Conservation (phyloP, 495 filamentous ascomycete genomes). For the Saxophila tyrrhenica region DNA sequence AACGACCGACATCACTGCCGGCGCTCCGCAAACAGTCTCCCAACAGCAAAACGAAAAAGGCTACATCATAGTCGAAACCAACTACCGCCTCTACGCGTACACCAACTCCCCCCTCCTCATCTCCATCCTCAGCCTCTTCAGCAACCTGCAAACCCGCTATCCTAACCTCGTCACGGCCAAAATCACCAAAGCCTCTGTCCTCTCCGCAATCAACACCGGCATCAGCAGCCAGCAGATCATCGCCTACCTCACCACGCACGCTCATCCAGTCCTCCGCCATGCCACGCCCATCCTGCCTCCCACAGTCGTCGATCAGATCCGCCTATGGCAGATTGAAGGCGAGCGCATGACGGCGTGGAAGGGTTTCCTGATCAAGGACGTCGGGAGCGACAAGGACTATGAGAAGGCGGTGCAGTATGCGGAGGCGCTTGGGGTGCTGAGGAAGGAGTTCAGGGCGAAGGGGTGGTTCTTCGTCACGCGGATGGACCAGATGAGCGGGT, state of each 20-base stretch:
- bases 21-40: slow-evolving; percentile 23
- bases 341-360: slow-evolving; percentile 74
- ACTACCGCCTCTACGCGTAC: slow-evolving; percentile 95
- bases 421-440: slow-evolving; percentile 78
- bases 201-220: slow-evolving; percentile 72
- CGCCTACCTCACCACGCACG: slow-evolving; percentile 68
- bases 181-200: slow-evolving; percentile 75
- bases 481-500: slow-evolving; percentile 19
- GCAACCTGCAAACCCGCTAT: slow-evolving; percentile 72
- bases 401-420: slow-evolving; percentile 65
- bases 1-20: slow-evolving; percentile 32
- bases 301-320: slow-evolving; percentile 94
- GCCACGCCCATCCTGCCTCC: slow-evolving; percentile 61
- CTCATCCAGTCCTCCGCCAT: slow-evolving; percentile 82
- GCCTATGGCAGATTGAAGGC: slow-evolving; percentile 93
- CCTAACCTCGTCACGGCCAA: slow-evolving; percentile 85
- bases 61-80: slow-evolving; percentile 96
- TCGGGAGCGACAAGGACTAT: slow-evolving; percentile 65
- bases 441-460: slow-evolving; percentile 12
- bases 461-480: slow-evolving; percentile 18
- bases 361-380: slow-evolving; percentile 86
- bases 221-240: slow-evolving; percentile 95
- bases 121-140: slow-evolving; percentile 83
- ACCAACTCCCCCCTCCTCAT: slow-evolving; percentile 87
- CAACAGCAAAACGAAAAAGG: slow-evolving; percentile 39